phyloP scores from a whole-genome alignment of 257 asterid species.

The Scutellaria barbata region DNA sequence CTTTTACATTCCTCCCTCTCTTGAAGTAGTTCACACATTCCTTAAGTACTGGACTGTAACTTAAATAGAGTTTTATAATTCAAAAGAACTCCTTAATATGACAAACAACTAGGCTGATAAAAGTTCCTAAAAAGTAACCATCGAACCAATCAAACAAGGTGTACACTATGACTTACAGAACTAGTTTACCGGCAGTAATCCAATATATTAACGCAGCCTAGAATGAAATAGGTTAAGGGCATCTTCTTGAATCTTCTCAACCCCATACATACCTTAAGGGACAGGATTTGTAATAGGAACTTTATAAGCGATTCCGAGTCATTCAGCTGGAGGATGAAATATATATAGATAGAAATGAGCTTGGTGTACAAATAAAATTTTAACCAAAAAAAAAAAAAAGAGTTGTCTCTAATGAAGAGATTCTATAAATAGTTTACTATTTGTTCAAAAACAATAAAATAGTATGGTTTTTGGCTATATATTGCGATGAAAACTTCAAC shows the following conservation, averaged over 20 bases:
- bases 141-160: conserved; percentile 6
- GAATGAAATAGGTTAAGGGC: conserved; percentile 78
- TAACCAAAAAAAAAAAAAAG: background rate
- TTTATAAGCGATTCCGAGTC: conserved; percentile 72
- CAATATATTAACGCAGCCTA: conserved; percentile 81
- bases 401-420: conserved; percentile 19
- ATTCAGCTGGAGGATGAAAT: conserved; percentile 50
- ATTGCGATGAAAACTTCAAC: conserved; percentile 27
- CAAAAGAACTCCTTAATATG: conserved; percentile 20
- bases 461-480: conserved; percentile 5
- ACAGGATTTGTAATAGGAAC: conserved; percentile 88
- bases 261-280: conserved; percentile 81
- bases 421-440: conserved; percentile 16
- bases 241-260: conserved; percentile 86
- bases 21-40: conserved; percentile 14
- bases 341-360: conserved; percentile 24
- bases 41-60: background rate
- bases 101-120: background rate
- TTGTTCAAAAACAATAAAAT: background rate
- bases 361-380: background rate
- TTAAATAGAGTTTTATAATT: conserved; percentile 28
- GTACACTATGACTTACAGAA: conserved; percentile 60
- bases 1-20: conserved; percentile 9
- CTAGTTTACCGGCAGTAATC: conserved; percentile 75
- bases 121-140: background rate